Base-by-base conservation (phyloP, 352 stramenopile genomes). In the Globisporangium orthogonon region DNA sequence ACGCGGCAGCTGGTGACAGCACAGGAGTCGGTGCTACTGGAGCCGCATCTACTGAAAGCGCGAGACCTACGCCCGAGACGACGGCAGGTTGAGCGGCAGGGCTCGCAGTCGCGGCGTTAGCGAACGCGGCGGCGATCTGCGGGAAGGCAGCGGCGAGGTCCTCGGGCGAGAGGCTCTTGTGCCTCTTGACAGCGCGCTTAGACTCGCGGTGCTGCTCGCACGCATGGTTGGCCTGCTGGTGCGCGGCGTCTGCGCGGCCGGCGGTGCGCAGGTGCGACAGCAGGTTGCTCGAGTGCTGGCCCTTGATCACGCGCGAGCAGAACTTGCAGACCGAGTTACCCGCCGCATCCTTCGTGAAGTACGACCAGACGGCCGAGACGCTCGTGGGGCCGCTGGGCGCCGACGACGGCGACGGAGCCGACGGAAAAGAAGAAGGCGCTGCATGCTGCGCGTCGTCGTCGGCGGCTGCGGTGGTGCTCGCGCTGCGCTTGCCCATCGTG, bases 291-390 rank as follows among this genome's bases (percentile, higher is more conserved):
- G 79, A 90, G 65, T 92, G 83, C 71, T 92, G 79, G 50, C 83
- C 83, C 65, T 92, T 92, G 66, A 92, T 89, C 65, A 92, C 78
- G 47, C 80, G 79, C 45, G 85, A 71, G 63, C 83, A 92, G 66
- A 92, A 89, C 67, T 92, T 92, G 70, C 83, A 92, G 45, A 90
- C 60, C 18, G 83, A 89, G 68, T 92, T 90, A 61, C 80, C 80
- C 35, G 69, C 64, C 58, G 78, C 52, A 57, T 90, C 78, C 65
- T 90, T 90, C 43, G 87, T 74, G 57, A 92, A 92, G 65, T 89
- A 92, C 30, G 73, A 76, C 83, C 83, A 92, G n/a, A 92, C 83
- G 15, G 83, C 83, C 14, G 79, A 90, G 18, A 89, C 71, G 60
- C 78, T 89, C 54, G 76, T 70, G 0, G 83, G 74, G 0, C 67